Evolutionary conservation across 768 basidiomycete species (phyloP), one percentile per base, ranked within the genome.

Genomic region (Sistotremastrum niveocremeum): DNA sequence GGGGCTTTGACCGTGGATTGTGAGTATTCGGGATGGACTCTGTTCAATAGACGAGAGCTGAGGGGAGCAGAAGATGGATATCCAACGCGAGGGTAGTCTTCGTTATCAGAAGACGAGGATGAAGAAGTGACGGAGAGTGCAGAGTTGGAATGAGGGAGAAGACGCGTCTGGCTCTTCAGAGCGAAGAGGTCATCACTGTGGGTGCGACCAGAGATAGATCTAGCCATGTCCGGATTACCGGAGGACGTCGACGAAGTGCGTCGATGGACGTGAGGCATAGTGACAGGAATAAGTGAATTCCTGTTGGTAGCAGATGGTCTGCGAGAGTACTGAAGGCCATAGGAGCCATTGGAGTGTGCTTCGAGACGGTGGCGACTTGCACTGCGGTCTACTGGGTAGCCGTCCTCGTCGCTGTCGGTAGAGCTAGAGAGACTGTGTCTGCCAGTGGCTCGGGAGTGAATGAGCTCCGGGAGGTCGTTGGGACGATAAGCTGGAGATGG

Each of bases 271-370:
- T 68, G 65, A 46, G 79, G 74, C 28, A 79, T 71, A 41, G 71
- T 75, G 20, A 20, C 20, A 20, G 20, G 20, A 2, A 20, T 20
- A 20, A 20, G 20, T 4, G 77, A 76, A 36, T 67, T 72, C 54
- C 76, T 75, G 65, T 85, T 84, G 41, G 77, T 84, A 6, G 77
- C 68, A 34, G 82, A 82, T 1, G 82, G 81, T 9, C 77, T 70
- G 46, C 83, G 77, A 45, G 81, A 70, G 54, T 82, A 84, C 5
- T 73, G 74, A 3, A 84, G 64, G 40, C 68, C 72, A 8, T 74
- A 70, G 10, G 66, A 57, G 49, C 53, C 51, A 10, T 53, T 43
- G 33, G 36, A 29, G 41, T 32, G 8, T 50, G 49, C 5, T 41
- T 44, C 35, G 39, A 50, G 20, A 37, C 34, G 37, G 36, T 38